Base-by-base conservation (phyloP, 169 alveolate species). In the Plasmodium vinckei region DNA sequence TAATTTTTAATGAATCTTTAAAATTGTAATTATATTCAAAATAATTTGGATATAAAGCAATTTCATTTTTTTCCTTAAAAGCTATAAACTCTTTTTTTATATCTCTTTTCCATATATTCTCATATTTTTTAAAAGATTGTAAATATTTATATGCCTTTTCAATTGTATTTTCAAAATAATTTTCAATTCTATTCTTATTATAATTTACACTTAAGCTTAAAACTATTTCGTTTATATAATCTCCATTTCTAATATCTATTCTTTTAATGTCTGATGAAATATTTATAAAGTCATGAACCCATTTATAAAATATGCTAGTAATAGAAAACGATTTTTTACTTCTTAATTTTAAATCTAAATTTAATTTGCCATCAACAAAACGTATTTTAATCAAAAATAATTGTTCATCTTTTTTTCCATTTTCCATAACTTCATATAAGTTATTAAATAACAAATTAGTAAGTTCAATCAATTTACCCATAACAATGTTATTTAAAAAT, bases 401-500 rank as follows among this genome's bases (percentile, higher is more conserved):
- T 4, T 70, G 90, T 13, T 82, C 90, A 15, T 82, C 79, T 21
- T 68, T 61, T 39, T 67, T 71, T 23, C 47, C 47, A 17, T 21
- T 10, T 54, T 17, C 39, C 90, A 82, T 82, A 5, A 82, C 61
- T 12, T 47, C 79, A 5, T 47, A 67, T 27, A 82, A 46, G 46
- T 82, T 82, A 19, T 70, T 65, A 23, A 82, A 82, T 17, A 82
- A 19, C 19, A 33, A 82, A 15, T 67, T 67, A 1, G 75, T 59
- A 13, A 82, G 47, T 33, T 82, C 72, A 25, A 59, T 82, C 46
- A 93, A 87, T 27, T 93, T 95, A 57, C 95, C 97, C 23, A 91
- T 92, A 60, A 95, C 94, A 5, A 95, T 77, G 27, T 92, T 93
- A 87, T 97, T 97, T 57, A 95, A 92, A 89, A 94, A 97, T 91